Conservation (phyloP, 495 filamentous ascomycete genomes). For the Xylaria cubensis region DNA sequence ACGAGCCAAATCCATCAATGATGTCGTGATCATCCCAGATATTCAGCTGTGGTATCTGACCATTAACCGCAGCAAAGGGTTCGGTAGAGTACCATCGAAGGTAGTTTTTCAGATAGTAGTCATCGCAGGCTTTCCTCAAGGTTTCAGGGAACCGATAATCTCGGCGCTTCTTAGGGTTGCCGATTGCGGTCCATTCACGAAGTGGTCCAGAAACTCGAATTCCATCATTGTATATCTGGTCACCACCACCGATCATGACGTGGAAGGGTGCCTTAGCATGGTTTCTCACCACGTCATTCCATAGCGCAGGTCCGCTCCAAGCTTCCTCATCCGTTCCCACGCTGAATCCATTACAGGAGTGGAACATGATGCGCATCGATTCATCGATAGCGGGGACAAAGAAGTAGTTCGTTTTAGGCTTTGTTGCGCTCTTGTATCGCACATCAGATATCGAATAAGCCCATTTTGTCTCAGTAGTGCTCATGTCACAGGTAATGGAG, state of each 20-base stretch:
- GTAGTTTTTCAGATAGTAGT: constrained; percentile 91
- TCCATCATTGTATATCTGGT: constrained; percentile 94
- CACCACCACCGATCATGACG: constrained; percentile 94
- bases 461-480: constrained; percentile 61
- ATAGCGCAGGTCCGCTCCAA: constrained; percentile 81
- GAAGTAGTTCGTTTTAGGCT: constrained; percentile 63
- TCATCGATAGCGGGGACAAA: constrained; percentile 77
- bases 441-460: constrained; percentile 63
- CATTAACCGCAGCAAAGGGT: constrained; percentile 84
- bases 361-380: constrained; percentile 95
- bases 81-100: constrained; percentile 83
- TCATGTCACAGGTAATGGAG: constrained; percentile 64
- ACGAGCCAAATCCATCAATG: constrained; percentile 92
- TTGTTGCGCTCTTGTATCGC: constrained; percentile 51
- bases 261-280: constrained; percentile 80
- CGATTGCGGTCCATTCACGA: constrained; percentile 77
- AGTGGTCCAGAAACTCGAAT: constrained; percentile 84
- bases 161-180: constrained; percentile 81
- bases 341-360: constrained; percentile 96
- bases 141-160: constrained; percentile 76
- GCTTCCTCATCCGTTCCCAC: constrained; percentile 88
- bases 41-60: constrained; percentile 88
- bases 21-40: constrained; percentile 96
- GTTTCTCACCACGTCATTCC: constrained; percentile 86
- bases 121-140: constrained; percentile 78